These are phyloP conservation scores for Pyrenochaeta sp. DNA, from an alignment of 2,329 filamentous ascomycete species.

Conservation along the genomic window DNA sequence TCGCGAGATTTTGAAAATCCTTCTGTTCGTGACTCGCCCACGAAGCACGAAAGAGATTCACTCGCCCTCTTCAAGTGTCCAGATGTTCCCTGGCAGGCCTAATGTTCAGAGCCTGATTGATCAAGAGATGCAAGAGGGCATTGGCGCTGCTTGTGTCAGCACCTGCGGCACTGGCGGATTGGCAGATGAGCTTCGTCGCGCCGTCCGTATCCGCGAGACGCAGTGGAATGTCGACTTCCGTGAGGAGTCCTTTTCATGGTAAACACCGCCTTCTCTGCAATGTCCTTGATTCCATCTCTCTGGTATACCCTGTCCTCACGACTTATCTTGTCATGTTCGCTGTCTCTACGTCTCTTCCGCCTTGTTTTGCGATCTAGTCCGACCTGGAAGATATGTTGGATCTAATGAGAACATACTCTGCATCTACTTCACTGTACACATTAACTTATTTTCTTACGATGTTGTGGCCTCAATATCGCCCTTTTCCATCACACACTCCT, in stretches of 20 bases:
- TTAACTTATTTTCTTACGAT: conserved; percentile 30
- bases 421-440: conserved; percentile 40
- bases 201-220: conserved; percentile 71
- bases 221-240: conserved; percentile 77
- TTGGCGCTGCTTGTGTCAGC: conserved; percentile 88
- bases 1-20: conserved; percentile 82
- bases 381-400: conserved; percentile 14
- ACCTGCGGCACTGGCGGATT: conserved; percentile 79
- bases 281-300: conserved; percentile 14
- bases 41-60: conserved; percentile 83
- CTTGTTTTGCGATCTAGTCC: conserved; percentile 9
- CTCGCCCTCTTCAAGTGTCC: conserved; percentile 79
- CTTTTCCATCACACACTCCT: conserved; percentile 21
- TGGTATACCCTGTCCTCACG: conserved; percentile 25
- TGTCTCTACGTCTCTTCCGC: conserved; percentile 3
- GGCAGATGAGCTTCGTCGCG: conserved; percentile 76
- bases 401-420: conserved; percentile 20
- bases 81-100: conserved; percentile 90
- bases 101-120: conserved; percentile 81
- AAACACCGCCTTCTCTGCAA: conserved; percentile 14
- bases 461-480: conserved; percentile 13
- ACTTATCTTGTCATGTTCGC: conserved; percentile 12
- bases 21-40: conserved; percentile 90
- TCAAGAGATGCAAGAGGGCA: conserved; percentile 81
- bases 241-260: conserved; percentile 79